Evolutionary conservation across 371 early-diverging fungal genomes (phyloP).

Genomic region (Mucor piriformis): DNA sequence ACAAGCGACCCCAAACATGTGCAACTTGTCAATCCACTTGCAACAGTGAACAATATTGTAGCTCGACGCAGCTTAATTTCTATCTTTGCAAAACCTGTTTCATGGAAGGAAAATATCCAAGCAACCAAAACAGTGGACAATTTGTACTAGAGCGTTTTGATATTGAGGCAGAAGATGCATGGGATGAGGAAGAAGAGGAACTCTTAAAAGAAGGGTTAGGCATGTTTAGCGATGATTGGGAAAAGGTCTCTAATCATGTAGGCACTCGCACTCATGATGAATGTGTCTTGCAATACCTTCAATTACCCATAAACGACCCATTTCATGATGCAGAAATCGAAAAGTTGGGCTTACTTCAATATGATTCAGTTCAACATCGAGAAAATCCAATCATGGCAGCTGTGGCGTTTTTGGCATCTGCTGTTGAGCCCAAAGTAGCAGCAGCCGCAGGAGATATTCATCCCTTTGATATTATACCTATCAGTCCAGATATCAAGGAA

Average conservation of each 20-base stretch:
- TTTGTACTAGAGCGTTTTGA: constrained; percentile 16
- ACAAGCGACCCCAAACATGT: constrained; percentile 20
- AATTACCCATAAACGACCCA: constrained; percentile 64
- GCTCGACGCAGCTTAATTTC: constrained; percentile 6
- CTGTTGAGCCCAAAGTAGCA: constrained; percentile 92
- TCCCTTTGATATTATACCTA: constrained; percentile 6
- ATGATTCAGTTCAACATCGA: constrained; percentile 64
- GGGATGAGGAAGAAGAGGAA: constrained; percentile 44
- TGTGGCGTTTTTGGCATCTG: constrained; percentile 93
- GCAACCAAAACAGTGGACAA: constrained; percentile 39
- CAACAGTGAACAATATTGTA: constrained; percentile 17
- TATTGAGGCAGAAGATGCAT: constrained; percentile 20
- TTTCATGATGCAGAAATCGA: constrained; percentile 55
- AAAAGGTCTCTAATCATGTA: constrained; percentile 44
- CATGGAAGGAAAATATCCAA: constrained; percentile 45
- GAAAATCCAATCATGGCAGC: constrained; percentile 96
- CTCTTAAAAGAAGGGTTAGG: constrained; percentile 38
- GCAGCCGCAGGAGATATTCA: constrained; percentile 73
- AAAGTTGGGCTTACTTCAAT: constrained; percentile 50
- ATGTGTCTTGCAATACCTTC: constrained; percentile 45
- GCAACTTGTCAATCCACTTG: constrained; percentile 8
- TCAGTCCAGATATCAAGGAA: constrained; percentile 6
- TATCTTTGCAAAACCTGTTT: constrained; percentile 27
- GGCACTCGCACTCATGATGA: constrained; percentile 48
- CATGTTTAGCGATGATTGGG: constrained; percentile 42